Evolutionary conservation across 1,139 yeast species (phyloP).

Genomic region (Ogataea hybrid): DNA sequence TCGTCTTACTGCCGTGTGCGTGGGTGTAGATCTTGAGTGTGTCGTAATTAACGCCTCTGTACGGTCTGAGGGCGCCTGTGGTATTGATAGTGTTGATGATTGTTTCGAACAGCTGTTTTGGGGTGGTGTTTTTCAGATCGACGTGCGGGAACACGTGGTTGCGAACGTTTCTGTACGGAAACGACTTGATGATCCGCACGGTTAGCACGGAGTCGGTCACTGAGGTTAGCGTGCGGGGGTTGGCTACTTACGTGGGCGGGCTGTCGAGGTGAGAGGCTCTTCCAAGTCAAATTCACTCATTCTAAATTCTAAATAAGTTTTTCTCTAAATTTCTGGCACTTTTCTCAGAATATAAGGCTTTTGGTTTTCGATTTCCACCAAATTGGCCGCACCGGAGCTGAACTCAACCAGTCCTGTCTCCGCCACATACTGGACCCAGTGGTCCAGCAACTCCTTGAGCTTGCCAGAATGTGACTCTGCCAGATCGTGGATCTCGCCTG

Average conservation of each 20-base stretch:
- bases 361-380: conserved; percentile 31
- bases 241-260: conserved; percentile 47
- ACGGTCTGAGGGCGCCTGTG: conserved; percentile 76
- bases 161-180: conserved; percentile 88
- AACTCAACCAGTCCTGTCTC: conserved; percentile 39
- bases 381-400: background rate
- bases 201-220: conserved; percentile 73
- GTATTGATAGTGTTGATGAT: conserved; percentile 51
- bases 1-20: conserved; percentile 93
- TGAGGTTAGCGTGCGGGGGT: conserved; percentile 13
- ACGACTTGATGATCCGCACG: conserved; percentile 82
- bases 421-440: conserved; percentile 36
- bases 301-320: background rate
- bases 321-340: background rate
- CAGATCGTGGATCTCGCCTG: conserved; percentile 45
- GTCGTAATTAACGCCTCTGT: conserved; percentile 73
- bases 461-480: conserved; percentile 39
- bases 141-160: conserved; percentile 72
- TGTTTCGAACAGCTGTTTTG: conserved; percentile 54
- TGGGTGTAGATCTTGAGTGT: conserved; percentile 84
- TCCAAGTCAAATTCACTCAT: conserved; percentile 33
- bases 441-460: conserved; percentile 40
- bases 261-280: conserved; percentile 66
- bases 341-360: background rate
- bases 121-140: conserved; percentile 69